Evolutionary conservation across 495 filamentous ascomycete genomes (phyloP).

Genomic region (Wilcoxina mikolae): DNA sequence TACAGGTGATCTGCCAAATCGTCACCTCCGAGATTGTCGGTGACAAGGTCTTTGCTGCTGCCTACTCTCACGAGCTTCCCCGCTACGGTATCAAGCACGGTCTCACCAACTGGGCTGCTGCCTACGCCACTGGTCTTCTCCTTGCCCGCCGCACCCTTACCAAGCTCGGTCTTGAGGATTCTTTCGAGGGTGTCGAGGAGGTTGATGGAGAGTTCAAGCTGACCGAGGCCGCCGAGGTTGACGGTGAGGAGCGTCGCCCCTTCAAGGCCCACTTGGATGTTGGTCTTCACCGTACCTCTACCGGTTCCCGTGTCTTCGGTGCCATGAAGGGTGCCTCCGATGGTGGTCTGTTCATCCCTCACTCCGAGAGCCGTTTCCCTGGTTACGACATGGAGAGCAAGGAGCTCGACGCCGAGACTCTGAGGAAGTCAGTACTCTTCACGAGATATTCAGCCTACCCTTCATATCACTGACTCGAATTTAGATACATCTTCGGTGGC

Average conservation of each 20-base stretch:
- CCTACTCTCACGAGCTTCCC: slow-evolving; percentile 96
- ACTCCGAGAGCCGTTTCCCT: slow-evolving; percentile 98
- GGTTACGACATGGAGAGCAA: slow-evolving; percentile 92
- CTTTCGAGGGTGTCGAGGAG: slow-evolving; percentile 89
- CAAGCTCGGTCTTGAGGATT: slow-evolving; percentile 87
- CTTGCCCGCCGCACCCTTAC: slow-evolving; percentile 88
- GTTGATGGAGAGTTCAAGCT: slow-evolving; percentile 83
- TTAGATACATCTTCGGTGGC: slow-evolving; percentile 79
- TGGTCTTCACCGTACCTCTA: slow-evolving; percentile 89
- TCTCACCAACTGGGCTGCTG: slow-evolving; percentile 98
- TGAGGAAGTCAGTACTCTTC: slow-evolving; percentile 54
- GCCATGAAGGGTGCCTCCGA: slow-evolving; percentile 99
- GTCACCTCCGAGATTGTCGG: slow-evolving; percentile 90
- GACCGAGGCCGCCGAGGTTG: slow-evolving; percentile 78
- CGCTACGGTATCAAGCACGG: slow-evolving; percentile 94
- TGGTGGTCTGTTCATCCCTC: slow-evolving; percentile 89
- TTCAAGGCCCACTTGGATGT: slow-evolving; percentile 99
- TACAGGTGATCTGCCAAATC: slow-evolving; percentile 80
- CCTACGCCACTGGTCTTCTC: slow-evolving; percentile 91
- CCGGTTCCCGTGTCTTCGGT: slow-evolving; percentile 94
- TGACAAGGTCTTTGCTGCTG: slow-evolving; percentile 85
- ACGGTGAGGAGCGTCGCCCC: slow-evolving; percentile 72
- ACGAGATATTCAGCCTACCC: not conserved
- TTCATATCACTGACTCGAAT: not conserved
- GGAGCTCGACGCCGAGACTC: slow-evolving; percentile 88